A percentile compares a stretch with the other conserved stretches of the same genome.
Evolutionary conservation across 768 basidiomycete genomes (phyloP).

Genomic region (Heimioporus sp.): DNA sequence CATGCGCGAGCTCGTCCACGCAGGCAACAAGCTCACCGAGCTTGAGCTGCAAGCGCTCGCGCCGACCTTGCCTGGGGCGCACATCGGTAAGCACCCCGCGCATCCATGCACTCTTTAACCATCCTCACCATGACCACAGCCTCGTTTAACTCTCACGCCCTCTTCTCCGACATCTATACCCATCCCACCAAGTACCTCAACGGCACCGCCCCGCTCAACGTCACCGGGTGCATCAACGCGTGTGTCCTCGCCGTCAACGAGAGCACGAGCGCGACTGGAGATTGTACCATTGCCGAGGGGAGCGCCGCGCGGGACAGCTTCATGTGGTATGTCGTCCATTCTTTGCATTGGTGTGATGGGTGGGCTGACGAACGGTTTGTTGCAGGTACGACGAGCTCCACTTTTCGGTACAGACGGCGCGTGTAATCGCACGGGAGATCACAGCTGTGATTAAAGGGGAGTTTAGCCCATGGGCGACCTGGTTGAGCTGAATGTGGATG

Average conservation of each 20-base stretch:
- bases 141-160: constrained; percentile 57
- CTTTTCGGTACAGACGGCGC: constrained; percentile 56
- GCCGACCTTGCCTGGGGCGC: constrained; percentile 48
- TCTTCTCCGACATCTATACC: constrained; percentile 58
- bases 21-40: constrained; percentile 51
- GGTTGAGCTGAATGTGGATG: constrained; percentile 39
- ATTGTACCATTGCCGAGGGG: constrained; percentile 35
- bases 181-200: constrained; percentile 55
- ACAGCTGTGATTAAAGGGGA: constrained; percentile 44
- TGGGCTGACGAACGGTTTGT: too few species aligned
- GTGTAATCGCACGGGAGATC: constrained; percentile 53
- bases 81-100: constrained; percentile 46
- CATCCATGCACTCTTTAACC: too few species aligned
- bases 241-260: constrained; percentile 39
- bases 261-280: constrained; percentile 23
- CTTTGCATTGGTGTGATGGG: too few species aligned
- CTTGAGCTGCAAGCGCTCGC: constrained; percentile 50
- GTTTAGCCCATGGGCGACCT: constrained; percentile 45
- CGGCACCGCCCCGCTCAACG: constrained; percentile 60
- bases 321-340: constrained; percentile 45
- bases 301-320: constrained; percentile 50
- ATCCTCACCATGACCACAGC: constrained; percentile 30
- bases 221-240: constrained; percentile 48
- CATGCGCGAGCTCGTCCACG: constrained; percentile 51
- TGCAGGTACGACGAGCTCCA: constrained; percentile 50